A percentile compares a stretch with the other conserved stretches of the same genome.
Evolutionary conservation across 805 yeast genomes (phyloP).

Genomic region (Saturnispora hagleri): DNA sequence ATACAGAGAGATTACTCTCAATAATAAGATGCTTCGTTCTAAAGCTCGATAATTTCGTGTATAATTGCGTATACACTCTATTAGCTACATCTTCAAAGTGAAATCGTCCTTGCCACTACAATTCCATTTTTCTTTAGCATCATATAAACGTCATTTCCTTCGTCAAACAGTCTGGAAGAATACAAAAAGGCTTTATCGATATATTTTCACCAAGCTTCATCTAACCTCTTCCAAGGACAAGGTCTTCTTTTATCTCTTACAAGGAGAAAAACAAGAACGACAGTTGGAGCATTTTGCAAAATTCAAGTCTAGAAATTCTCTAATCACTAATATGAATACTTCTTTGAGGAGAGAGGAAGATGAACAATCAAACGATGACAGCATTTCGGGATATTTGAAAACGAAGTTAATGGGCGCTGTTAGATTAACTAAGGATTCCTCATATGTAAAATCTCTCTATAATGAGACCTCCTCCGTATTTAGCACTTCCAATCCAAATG

Average conservation of each 20-base stretch:
- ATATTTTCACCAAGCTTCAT: background rate
- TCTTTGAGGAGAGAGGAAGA: background rate
- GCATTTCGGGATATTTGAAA: constrained; percentile 22
- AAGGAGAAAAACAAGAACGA: constrained; percentile 14
- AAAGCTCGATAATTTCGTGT: background rate
- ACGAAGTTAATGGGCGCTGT: constrained; percentile 40
- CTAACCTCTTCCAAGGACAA: constrained; percentile 18
- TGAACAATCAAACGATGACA: constrained; percentile 13
- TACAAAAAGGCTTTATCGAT: background rate
- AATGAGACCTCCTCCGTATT: constrained; percentile 17
- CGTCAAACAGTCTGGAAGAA: background rate
- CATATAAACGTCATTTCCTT: background rate
- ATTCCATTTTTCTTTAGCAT: background rate
- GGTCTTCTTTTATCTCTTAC: constrained; percentile 21
- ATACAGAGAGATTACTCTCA: background rate
- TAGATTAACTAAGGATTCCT: constrained; percentile 38
- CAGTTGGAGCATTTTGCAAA: constrained; percentile 10
- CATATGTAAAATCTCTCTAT: constrained; percentile 40
- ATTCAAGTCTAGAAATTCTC: background rate
- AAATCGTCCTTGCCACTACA: background rate
- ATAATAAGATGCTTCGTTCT: background rate
- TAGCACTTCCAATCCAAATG: constrained; percentile 7
- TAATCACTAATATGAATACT: background rate
- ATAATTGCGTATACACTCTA: background rate
- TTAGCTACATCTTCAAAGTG: background rate